These are phyloP conservation scores for Starmera quercuum DNA, from an alignment of 805 yeast genomes.

Conservation along the genomic window DNA sequence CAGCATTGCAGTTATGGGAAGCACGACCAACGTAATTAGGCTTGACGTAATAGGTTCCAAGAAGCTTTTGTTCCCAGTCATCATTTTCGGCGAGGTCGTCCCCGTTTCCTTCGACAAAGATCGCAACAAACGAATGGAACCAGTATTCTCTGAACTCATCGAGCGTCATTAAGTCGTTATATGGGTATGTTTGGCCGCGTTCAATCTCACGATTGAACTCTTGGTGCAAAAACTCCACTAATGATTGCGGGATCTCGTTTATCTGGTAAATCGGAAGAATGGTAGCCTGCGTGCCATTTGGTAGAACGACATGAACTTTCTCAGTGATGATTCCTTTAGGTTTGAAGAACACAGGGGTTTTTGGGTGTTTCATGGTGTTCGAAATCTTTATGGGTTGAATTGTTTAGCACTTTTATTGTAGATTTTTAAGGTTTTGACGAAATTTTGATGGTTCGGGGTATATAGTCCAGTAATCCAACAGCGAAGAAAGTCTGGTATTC, in stretches of 20 bases:
- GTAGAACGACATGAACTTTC: constrained; percentile 31
- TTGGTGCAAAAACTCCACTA: constrained; percentile 37
- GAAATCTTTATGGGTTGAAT: too few species aligned
- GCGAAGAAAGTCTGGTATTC: too few species aligned
- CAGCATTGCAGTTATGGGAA: constrained; percentile 84
- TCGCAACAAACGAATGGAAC: constrained; percentile 59
- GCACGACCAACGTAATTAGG: constrained; percentile 85
- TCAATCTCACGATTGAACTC: constrained; percentile 62
- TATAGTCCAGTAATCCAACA: too few species aligned
- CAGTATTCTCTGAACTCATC: constrained; percentile 58
- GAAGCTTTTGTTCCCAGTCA: constrained; percentile 39
- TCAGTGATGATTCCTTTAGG: constrained; percentile 27
- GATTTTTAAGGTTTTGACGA: too few species aligned
- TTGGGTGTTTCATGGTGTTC: too few species aligned
- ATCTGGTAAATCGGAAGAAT: constrained; percentile 49
- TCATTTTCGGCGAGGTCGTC: constrained; percentile 16
- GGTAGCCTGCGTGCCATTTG: constrained; percentile 43
- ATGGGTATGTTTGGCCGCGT: constrained; percentile 73
- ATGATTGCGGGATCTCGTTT: constrained; percentile 39
- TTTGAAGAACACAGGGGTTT: constrained; percentile 23
- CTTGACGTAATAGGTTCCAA: constrained; percentile 76
- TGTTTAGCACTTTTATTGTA: too few species aligned
- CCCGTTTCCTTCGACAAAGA: constrained; percentile 44
- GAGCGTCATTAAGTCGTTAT: constrained; percentile 29
- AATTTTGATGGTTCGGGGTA: too few species aligned